Conservation (phyloP, 129 eudicot species). For the Cynara cardunculus region DNA sequence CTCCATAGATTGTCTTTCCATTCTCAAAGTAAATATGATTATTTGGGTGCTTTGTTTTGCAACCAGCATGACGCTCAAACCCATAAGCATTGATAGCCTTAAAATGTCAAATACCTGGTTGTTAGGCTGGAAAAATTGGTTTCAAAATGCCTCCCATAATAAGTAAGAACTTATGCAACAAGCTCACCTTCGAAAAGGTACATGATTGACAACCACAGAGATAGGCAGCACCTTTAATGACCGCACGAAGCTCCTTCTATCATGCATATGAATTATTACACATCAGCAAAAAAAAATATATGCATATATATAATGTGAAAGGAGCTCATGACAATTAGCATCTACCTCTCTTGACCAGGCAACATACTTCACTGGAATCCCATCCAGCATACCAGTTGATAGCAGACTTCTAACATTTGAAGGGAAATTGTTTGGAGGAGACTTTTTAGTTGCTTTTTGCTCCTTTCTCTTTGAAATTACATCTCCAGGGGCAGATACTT, state of each 20-base stretch:
- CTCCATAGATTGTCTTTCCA: constrained; percentile 64
- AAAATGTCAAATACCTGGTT: constrained; percentile 5
- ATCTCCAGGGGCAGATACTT: constrained; percentile 25
- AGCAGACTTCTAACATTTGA: constrained; percentile 61
- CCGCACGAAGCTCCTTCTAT: constrained; percentile 61
- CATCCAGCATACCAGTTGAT: constrained; percentile 67
- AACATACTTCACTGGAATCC: constrained; percentile 56
- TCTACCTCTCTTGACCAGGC: constrained; percentile 75
- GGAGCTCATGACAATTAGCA: constrained; percentile 14
- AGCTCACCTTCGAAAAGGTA: constrained; percentile 47
- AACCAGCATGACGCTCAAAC: constrained; percentile 70
- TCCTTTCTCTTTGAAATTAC: constrained; percentile 40
- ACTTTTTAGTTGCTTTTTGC: constrained; percentile 38
- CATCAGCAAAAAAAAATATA: constrained; percentile 9
- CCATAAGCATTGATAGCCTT: constrained; percentile 65
- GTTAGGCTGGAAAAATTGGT: constrained; percentile 20
- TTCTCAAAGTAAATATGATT: constrained; percentile 68
- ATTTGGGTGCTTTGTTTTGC: constrained; percentile 72
- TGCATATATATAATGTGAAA: not conserved
- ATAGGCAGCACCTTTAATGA: constrained; percentile 56
- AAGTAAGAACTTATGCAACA: not conserved
- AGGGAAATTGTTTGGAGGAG: constrained; percentile 51
- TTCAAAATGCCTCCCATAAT: not conserved
- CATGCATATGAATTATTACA: constrained; percentile 29
- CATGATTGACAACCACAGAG: constrained; percentile 62